Evolutionary conservation across 371 early-diverging fungal species (phyloP).

Genomic region (Apophysomyces trapeziformis): DNA sequence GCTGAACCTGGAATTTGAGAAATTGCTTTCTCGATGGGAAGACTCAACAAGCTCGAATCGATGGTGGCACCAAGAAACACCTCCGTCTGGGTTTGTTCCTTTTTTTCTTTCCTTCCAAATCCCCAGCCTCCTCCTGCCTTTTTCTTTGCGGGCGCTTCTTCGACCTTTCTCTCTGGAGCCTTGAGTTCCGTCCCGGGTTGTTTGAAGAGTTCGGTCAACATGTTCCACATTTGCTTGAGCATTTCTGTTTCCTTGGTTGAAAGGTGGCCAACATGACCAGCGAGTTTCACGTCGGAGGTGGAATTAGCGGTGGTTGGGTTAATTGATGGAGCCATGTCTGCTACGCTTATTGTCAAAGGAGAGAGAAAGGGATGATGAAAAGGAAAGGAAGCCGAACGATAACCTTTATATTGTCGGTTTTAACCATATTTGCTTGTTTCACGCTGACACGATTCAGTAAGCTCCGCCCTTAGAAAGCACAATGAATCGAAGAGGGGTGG

Average conservation of each 20-base stretch:
- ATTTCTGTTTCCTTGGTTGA: conserved; percentile 52
- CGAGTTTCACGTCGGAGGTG: background rate
- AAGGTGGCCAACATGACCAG: conserved; percentile 53
- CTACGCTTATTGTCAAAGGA: background rate
- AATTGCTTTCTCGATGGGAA: conserved; percentile 46
- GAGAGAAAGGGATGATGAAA: conserved; percentile 1
- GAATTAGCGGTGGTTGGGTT: conserved; percentile 4
- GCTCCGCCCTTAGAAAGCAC: background rate
- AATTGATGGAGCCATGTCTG: conserved; percentile 23
- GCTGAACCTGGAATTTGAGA: conserved; percentile 40
- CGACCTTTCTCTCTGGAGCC: conserved; percentile 21
- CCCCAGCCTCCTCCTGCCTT: conserved; percentile 38
- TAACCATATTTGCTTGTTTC: background rate
- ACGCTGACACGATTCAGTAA: conserved; percentile 2
- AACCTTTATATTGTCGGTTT: background rate
- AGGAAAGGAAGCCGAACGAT: conserved; percentile 9
- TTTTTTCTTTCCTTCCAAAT: conserved; percentile 33
- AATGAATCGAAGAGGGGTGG: background rate
- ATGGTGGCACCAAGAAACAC: conserved; percentile 55
- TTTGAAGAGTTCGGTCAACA: conserved; percentile 54
- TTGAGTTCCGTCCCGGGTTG: conserved; percentile 37
- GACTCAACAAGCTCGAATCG: conserved; percentile 41
- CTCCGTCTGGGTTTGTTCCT: conserved; percentile 34
- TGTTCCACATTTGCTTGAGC: conserved; percentile 61
- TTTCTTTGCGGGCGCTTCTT: conserved; percentile 16